Conservation (phyloP, 768 basidiomycete genomes). For the Peribolospora kevripleyi region DNA sequence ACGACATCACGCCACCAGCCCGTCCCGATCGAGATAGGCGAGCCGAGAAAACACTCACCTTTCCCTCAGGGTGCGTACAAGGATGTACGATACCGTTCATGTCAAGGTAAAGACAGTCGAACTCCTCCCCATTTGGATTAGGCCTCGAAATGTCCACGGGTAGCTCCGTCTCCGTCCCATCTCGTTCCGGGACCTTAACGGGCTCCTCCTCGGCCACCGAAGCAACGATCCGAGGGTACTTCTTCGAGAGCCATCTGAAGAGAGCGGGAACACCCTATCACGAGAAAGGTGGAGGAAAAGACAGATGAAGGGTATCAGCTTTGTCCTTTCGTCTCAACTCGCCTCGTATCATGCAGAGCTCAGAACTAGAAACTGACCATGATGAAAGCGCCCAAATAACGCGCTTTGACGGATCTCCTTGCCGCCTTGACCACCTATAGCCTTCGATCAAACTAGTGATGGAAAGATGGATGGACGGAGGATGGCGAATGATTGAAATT, state of each 20-base stretch:
- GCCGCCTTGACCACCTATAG: too few relatives aligned
- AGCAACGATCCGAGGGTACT: constrained; percentile 89
- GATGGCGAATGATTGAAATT: too few relatives aligned
- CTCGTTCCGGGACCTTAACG: constrained; percentile 21
- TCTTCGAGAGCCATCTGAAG: constrained; percentile 95
- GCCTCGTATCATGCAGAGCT: not conserved
- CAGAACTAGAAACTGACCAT: not conserved
- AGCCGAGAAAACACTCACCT: constrained; percentile 26
- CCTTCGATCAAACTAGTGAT: too few relatives aligned
- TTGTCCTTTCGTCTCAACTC: not conserved
- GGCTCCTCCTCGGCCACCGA: constrained; percentile 35
- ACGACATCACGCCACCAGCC: too few relatives aligned
- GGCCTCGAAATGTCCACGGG: constrained; percentile 53
- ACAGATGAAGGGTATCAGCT: not conserved
- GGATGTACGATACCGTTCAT: constrained; percentile 99
- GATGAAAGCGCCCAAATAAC: too few relatives aligned
- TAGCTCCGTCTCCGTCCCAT: constrained; percentile 32
- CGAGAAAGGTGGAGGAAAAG: not conserved
- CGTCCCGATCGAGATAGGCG: too few relatives aligned
- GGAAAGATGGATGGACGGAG: too few relatives aligned
- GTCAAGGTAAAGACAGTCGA: constrained; percentile 89
- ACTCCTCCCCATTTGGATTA: constrained; percentile 90
- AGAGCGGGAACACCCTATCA: constrained; percentile 82
- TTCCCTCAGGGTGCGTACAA: constrained; percentile 96
- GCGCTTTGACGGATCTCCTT: too few relatives aligned